phyloP scores from a whole-genome alignment of 306 rosid species.

The Malus asiatica region DNA sequence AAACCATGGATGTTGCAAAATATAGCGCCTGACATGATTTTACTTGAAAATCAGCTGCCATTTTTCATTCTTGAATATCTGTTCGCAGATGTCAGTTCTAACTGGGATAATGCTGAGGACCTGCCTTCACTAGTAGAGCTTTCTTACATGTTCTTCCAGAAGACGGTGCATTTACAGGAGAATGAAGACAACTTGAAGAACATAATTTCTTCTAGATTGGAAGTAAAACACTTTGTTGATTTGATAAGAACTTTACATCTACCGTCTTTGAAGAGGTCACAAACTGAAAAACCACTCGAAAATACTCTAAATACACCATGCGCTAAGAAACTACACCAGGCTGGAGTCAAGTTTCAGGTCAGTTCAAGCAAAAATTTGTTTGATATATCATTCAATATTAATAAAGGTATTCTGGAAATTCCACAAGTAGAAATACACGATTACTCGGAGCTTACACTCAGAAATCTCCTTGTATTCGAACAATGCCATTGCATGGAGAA shows the following conservation, averaged over 20 bases:
- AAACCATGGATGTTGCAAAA: conserved; percentile 24
- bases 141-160: conserved; percentile 14
- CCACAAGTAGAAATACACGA: conserved; percentile 12
- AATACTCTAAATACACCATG: conserved; percentile 9
- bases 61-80: conserved; percentile 16
- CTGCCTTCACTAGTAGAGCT: conserved; percentile 6
- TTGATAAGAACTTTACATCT: conserved; percentile 18
- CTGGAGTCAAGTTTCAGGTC: conserved; percentile 24
- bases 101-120: background rate
- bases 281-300: no score
- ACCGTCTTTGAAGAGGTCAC: background rate
- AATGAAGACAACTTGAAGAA: background rate
- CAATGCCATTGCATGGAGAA: background rate
- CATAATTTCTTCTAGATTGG: background rate
- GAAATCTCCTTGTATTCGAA: conserved; percentile 29
- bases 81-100: background rate
- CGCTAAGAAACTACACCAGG: conserved; percentile 17
- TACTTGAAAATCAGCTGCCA: conserved; percentile 44
- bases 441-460: background rate
- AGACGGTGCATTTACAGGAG: background rate
- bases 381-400: conserved; percentile 9
- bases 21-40: conserved; percentile 13
- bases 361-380: conserved; percentile 11
- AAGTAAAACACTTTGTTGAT: conserved; percentile 30
- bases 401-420: conserved; percentile 19